These are phyloP conservation scores for Didymosphaeria variabile DNA, from an alignment of 2,329 filamentous ascomycete genomes.

Conservation along the genomic window DNA sequence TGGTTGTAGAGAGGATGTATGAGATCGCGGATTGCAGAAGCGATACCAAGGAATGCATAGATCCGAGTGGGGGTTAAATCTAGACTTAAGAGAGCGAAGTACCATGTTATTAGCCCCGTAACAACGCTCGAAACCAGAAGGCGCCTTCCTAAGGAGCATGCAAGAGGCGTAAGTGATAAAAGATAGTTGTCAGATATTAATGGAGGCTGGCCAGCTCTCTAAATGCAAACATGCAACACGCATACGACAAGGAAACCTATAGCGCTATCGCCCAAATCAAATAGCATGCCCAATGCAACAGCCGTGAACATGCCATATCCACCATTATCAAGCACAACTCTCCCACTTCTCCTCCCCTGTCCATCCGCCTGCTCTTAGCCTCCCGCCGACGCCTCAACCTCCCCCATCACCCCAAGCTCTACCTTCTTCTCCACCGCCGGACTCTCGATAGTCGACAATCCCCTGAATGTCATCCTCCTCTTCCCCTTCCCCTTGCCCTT, in stretches of 20 bases:
- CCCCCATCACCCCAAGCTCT: conserved; percentile 12
- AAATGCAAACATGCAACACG: conserved; percentile 4
- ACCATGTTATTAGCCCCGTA: too few relatives aligned
- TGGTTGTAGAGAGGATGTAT: too few relatives aligned
- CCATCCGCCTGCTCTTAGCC: neutral
- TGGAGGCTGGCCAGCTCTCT: conserved; percentile 11
- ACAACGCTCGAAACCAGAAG: too few relatives aligned
- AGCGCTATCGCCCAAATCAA: neutral
- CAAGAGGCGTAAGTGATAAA: too few relatives aligned
- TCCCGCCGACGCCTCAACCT: neutral
- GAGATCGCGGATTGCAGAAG: too few relatives aligned
- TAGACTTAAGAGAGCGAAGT: too few relatives aligned
- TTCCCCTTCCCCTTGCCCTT: conserved; percentile 15
- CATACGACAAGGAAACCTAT: neutral
- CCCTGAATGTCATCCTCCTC: conserved; percentile 23
- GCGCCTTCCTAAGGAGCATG: too few relatives aligned
- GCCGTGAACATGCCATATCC: conserved; percentile 6
- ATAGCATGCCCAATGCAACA: neutral
- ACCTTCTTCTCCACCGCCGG: conserved; percentile 8
- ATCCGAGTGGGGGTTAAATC: too few relatives aligned
- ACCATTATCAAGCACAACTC: neutral
- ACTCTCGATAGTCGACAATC: conserved; percentile 13
- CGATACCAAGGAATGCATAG: too few relatives aligned
- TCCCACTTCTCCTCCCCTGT: conserved; percentile 11
- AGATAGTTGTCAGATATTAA: conserved; percentile 1